phyloP scores from a whole-genome alignment of 805 yeast species.

The Lachancea cidri region DNA sequence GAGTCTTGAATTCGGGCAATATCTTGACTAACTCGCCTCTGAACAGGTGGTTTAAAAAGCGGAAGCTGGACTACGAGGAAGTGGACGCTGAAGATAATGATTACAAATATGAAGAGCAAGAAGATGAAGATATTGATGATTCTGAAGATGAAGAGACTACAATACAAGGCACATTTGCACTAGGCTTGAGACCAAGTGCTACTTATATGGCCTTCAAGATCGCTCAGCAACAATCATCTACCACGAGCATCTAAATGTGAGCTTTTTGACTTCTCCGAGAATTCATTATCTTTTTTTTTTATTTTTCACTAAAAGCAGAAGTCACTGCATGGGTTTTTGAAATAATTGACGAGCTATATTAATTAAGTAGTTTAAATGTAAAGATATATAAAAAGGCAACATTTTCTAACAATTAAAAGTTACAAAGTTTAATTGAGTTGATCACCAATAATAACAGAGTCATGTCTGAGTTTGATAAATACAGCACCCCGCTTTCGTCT shows the following conservation, averaged over 20 bases:
- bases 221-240: conserved; percentile 6
- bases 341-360: not conserved
- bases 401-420: not conserved
- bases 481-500: conserved; percentile 89
- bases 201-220: conserved; percentile 61
- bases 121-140: conserved; percentile 17
- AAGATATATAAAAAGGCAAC: not conserved
- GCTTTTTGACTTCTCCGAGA: not conserved
- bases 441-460: not conserved
- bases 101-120: conserved; percentile 12
- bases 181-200: conserved; percentile 56
- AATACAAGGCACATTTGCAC: conserved; percentile 21
- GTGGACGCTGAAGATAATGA: conserved; percentile 18
- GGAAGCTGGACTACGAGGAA: conserved; percentile 25
- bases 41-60: conserved; percentile 25
- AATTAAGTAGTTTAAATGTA: not conserved
- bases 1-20: conserved; percentile 32
- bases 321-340: not conserved
- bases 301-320: not conserved
- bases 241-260: not conserved
- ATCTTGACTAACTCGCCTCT: conserved; percentile 15
- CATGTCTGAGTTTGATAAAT: conserved; percentile 54
- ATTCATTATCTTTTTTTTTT: no score
- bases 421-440: not conserved
- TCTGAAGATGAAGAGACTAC: conserved; percentile 20